These are phyloP conservation scores for Colletotrichum destructivum DNA, from an alignment of 2,329 filamentous ascomycete genomes.

Conservation along the genomic window DNA sequence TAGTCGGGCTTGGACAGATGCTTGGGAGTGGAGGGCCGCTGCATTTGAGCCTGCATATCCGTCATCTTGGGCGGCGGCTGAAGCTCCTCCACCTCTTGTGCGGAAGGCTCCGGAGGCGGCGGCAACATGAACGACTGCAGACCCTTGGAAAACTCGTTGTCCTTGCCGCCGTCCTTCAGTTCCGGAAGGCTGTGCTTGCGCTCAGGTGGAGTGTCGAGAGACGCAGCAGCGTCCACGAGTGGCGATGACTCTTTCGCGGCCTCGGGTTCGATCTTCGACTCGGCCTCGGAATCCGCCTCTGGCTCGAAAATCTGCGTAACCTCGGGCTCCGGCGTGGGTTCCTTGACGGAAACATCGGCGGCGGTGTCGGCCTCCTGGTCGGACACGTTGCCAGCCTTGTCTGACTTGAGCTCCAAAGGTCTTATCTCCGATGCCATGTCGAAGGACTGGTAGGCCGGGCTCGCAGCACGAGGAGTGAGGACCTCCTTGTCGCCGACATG, in stretches of 20 bases:
- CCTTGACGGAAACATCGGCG: slow-evolving; percentile 20
- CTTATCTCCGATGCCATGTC: slow-evolving; percentile 37
- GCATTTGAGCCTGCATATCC: slow-evolving; percentile 54
- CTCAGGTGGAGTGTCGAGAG: slow-evolving; percentile 50
- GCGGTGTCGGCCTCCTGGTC: slow-evolving; percentile 45
- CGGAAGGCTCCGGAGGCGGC: slow-evolving; percentile 56
- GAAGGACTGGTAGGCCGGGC: slow-evolving; percentile 50
- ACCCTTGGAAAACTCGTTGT: slow-evolving; percentile 58
- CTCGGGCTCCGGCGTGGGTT: slow-evolving; percentile 25
- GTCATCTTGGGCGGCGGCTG: slow-evolving; percentile 51
- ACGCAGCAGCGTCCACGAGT: slow-evolving; percentile 42
- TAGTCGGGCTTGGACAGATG: slow-evolving; percentile 74
- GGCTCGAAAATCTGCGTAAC: slow-evolving; percentile 19
- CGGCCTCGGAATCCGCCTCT: slow-evolving; percentile 1
- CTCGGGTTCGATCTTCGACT: not conserved
- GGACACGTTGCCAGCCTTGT: slow-evolving; percentile 44
- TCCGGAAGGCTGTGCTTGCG: slow-evolving; percentile 24
- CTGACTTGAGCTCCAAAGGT: slow-evolving; percentile 39
- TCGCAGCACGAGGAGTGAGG: slow-evolving; percentile 65
- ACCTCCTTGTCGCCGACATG: slow-evolving; percentile 59
- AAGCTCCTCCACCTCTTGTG: slow-evolving; percentile 48
- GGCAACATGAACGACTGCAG: slow-evolving; percentile 65
- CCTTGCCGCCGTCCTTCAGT: slow-evolving; percentile 47
- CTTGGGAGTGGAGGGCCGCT: slow-evolving; percentile 66
- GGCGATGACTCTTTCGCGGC: slow-evolving; percentile 42